Evolutionary conservation across 192 early-diverging fungal genomes (phyloP).

Genomic region (Coemansia sp.): DNA sequence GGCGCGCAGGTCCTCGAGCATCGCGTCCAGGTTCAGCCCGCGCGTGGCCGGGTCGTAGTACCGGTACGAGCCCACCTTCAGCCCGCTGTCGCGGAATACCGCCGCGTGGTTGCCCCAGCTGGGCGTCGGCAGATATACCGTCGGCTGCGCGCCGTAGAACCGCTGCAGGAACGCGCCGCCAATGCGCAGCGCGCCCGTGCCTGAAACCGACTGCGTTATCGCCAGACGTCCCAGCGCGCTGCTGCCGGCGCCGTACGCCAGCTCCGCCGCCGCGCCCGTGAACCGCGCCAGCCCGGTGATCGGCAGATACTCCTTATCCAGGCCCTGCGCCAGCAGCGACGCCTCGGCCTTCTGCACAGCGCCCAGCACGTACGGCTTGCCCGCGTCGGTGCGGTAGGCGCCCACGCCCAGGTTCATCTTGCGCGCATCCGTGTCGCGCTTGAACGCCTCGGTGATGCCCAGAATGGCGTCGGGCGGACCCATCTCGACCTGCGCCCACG

Average conservation of each 20-base stretch:
- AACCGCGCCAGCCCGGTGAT: conserved; percentile 90
- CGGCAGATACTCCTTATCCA: conserved; percentile 96
- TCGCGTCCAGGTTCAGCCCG: conserved; percentile 86
- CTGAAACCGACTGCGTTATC: conserved; percentile 93
- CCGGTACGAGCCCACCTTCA: conserved; percentile 82
- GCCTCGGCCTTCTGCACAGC: conserved; percentile 89
- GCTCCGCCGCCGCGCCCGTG: conserved; percentile 71
- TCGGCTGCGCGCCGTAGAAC: conserved; percentile 70
- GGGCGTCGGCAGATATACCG: conserved; percentile 87
- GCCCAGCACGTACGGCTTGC: conserved; percentile 88
- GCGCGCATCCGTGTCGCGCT: conserved; percentile 78
- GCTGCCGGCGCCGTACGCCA: conserved; percentile 81
- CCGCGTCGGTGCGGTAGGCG: conserved; percentile 91
- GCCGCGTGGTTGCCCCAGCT: conserved; percentile 98
- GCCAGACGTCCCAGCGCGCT: conserved; percentile 68
- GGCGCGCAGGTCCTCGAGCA: conserved; percentile 85
- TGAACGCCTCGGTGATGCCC: conserved; percentile 92
- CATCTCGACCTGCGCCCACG: conserved; percentile 42
- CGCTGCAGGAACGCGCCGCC: conserved; percentile 82
- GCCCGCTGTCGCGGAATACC: conserved; percentile 85
- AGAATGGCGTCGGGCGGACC: conserved; percentile 78
- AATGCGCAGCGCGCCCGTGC: conserved; percentile 93
- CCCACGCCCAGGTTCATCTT: conserved; percentile 99
- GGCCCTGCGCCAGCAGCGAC: conserved; percentile 57
- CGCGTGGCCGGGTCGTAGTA: conserved; percentile 94